Evolutionary conservation across 148 eudicot species (phyloP).

Genomic region (Fagopyrum tataricum): DNA sequence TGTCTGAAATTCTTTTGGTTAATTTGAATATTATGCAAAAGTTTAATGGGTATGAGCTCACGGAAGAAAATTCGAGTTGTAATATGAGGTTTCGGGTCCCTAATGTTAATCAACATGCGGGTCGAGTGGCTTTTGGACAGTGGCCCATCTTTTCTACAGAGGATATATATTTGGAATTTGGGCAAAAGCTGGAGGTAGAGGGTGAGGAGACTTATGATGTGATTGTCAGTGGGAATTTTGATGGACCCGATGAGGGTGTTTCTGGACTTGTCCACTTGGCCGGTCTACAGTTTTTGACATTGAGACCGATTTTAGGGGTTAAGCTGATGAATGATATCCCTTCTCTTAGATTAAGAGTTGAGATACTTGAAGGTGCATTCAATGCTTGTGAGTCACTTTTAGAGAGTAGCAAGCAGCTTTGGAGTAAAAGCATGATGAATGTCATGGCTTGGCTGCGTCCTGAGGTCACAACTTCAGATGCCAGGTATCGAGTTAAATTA

Average conservation of each 20-base stretch:
- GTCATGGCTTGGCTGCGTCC: conserved; percentile 94
- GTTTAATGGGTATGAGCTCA: conserved; percentile 35
- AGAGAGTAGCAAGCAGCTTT: conserved; percentile 54
- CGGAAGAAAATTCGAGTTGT: conserved; percentile 36
- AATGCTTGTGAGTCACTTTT: conserved; percentile 74
- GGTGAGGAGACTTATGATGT: conserved; percentile 31
- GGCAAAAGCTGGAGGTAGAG: conserved; percentile 24
- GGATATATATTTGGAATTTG: conserved; percentile 46
- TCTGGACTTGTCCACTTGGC: conserved; percentile 69
- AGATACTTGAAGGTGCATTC: conserved; percentile 54
- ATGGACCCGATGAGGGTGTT: conserved; percentile 77
- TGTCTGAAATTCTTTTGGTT: conserved; percentile 67
- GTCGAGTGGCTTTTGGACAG: conserved; percentile 45
- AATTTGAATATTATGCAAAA: conserved; percentile 43
- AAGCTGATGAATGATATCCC: conserved; percentile 27
- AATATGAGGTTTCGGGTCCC: conserved; percentile 49
- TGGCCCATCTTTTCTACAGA: conserved; percentile 61
- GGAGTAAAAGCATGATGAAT: conserved; percentile 89
- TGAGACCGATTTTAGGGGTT: conserved; percentile 56
- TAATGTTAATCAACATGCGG: conserved; percentile 39
- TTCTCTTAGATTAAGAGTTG: conserved; percentile 64
- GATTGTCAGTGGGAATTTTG: conserved; percentile 58
- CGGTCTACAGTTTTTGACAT: conserved; percentile 51
- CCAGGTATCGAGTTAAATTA: conserved; percentile 47
- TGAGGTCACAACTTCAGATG: conserved; percentile 79